These are phyloP conservation scores for Plasmodium inui DNA, from an alignment of 169 alveolate genomes.

Conservation along the genomic window DNA sequence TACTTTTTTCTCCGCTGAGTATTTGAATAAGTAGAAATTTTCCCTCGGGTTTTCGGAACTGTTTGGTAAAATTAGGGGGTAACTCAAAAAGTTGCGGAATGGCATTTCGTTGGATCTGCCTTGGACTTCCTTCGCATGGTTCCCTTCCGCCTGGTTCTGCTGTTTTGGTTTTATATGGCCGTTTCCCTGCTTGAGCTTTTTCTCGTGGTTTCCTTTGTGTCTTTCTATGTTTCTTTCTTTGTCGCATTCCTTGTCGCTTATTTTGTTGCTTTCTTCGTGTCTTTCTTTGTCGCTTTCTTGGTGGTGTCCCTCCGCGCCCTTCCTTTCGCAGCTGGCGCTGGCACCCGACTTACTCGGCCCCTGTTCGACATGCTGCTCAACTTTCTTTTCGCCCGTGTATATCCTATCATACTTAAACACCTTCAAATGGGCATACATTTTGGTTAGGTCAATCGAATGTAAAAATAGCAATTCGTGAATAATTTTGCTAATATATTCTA, in stretches of 20 bases:
- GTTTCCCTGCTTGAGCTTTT: background rate
- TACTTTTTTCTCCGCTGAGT: slow-evolving; percentile 44
- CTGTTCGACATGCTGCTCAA: slow-evolving; percentile 16
- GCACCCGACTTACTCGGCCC: background rate
- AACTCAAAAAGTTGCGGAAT: slow-evolving; percentile 47
- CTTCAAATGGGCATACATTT: slow-evolving; percentile 53
- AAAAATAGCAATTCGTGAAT: slow-evolving; percentile 69
- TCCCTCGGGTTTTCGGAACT: slow-evolving; percentile 30
- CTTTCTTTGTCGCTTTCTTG: background rate
- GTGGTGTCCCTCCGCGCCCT: background rate
- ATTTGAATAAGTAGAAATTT: slow-evolving; percentile 53
- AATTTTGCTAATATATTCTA: slow-evolving; percentile 74
- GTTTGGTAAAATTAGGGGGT: slow-evolving; percentile 68
- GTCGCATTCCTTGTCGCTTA: background rate
- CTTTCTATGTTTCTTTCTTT: background rate
- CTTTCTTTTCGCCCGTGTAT: slow-evolving; percentile 19
- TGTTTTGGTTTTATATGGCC: background rate
- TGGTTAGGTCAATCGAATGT: slow-evolving; percentile 59
- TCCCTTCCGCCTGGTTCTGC: background rate
- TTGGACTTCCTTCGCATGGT: background rate
- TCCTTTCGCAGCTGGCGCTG: background rate
- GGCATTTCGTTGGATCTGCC: background rate
- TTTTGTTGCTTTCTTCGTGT: background rate
- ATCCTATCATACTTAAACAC: slow-evolving; percentile 67
- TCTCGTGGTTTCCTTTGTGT: background rate